These are phyloP conservation scores for Pythium vanterpoolii DNA, from an alignment of 352 stramenopile species.

Conservation along the genomic window DNA sequence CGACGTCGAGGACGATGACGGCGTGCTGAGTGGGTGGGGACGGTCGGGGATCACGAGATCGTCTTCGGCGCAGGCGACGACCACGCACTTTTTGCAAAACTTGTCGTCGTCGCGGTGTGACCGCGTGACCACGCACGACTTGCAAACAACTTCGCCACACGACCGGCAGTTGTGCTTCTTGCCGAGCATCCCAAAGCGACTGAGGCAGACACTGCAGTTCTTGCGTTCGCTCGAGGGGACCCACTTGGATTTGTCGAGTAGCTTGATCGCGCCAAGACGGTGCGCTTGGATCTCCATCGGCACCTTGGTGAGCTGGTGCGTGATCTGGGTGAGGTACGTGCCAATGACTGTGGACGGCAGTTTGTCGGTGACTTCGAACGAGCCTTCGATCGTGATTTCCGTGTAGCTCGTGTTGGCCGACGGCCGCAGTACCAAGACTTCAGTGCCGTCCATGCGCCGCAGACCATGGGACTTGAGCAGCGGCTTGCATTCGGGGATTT, in stretches of 20 bases:
- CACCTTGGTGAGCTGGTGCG: constrained; percentile 39
- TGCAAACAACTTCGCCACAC: constrained; percentile 76
- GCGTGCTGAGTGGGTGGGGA: constrained; percentile 13
- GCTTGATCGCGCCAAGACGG: constrained; percentile 36
- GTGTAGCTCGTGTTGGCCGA: constrained; percentile 44
- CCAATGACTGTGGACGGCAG: constrained; percentile 38
- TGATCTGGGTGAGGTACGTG: constrained; percentile 39
- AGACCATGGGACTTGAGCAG: constrained; percentile 67
- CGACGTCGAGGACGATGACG: constrained; percentile 21
- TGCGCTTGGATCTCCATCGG: constrained; percentile 50
- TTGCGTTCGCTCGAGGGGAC: constrained; percentile 46
- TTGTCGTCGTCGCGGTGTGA: constrained; percentile 41
- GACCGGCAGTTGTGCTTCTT: constrained; percentile 76
- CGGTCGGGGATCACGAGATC: constrained; percentile 25
- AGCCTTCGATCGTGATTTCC: constrained; percentile 49
- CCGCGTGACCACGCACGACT: constrained; percentile 65
- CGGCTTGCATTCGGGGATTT: constrained; percentile 50
- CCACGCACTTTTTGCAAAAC: constrained; percentile 74
- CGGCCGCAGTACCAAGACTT: constrained; percentile 47
- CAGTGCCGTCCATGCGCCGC: constrained; percentile 40
- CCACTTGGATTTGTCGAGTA: constrained; percentile 47
- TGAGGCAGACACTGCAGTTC: constrained; percentile 58
- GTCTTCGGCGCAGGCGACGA: constrained; percentile 46
- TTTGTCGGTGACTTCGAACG: constrained; percentile 35
- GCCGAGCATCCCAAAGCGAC: constrained; percentile 60